Base-by-base conservation (phyloP, 768 basidiomycete species). In the Mycena latifolia region DNA sequence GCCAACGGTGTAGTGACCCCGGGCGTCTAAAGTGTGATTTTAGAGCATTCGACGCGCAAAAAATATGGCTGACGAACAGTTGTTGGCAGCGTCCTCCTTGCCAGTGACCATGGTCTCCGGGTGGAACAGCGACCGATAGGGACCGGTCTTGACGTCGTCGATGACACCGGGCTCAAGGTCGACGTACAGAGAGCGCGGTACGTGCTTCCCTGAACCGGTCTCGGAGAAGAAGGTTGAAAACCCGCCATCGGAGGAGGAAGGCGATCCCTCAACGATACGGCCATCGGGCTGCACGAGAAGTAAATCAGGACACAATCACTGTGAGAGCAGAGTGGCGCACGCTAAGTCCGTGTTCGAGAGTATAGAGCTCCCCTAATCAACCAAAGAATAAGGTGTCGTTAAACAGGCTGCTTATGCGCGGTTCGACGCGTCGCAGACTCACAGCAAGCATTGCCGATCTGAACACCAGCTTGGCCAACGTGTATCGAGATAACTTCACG, bases 161-260 rank as follows among this genome's bases (percentile, higher is more conserved):
- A 99, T 94, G 77, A 96, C 97, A 78, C 95, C 96, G 65, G 97
- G 97, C 81, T 99, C 97, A 37, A 96, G 89, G 80, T 97, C 95
- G 66, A 99, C 90, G 85, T 99, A 99, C 71, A 99, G 88, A 46
- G 96, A 98, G 73, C 98, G 90, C 55, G 98, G 98, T 65, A 99
- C 97, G 80, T 98, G 93, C 84, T 98, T 98, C 68, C 96, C 97
- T 58, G 94, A 91, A 33, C 90, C 89, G 5, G 97, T 99, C 86
- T 99, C 98, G 39, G 95, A 97, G 86, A 99, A 99, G 87, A 99
- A 99, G 69, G 98, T 99, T 79, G 92, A 94, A 88, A 99, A 99
- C 75, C 98, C 98, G 81, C 89, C 91, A 73, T 95, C 92, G 72
- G 87, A 88, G 64, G 84, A 81, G 56, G 92, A 90, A 46, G 90